Evolutionary conservation across 2,329 filamentous ascomycete species (phyloP).

Genomic region (Neurospora sp.): DNA sequence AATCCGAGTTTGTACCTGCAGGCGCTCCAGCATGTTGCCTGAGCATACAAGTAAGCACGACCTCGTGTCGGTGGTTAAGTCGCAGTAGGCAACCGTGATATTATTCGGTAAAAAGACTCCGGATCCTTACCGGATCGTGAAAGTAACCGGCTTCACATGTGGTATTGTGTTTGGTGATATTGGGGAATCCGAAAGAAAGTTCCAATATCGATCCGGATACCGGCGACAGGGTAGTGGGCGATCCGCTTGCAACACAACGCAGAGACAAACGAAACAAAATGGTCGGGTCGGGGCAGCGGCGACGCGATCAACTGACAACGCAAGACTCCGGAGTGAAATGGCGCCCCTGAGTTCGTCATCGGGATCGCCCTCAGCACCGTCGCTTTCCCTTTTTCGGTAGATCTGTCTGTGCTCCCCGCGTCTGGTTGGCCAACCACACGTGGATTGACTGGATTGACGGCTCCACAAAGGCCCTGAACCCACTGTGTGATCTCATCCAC

Average conservation of each 20-base stretch:
- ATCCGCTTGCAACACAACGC: not conserved
- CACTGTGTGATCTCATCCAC: not conserved
- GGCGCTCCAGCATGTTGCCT: not conserved
- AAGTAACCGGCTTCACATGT: not conserved
- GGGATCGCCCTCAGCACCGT: not conserved
- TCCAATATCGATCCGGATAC: not conserved
- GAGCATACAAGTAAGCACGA: not conserved
- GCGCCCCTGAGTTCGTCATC: not conserved
- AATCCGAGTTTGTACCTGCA: not conserved
- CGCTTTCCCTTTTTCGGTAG: not conserved
- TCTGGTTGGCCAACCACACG: not conserved
- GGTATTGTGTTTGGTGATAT: not conserved
- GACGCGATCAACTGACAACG: not conserved
- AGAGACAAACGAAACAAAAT: not conserved
- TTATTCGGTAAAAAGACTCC: not conserved
- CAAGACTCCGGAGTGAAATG: not conserved
- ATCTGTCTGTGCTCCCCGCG: not conserved
- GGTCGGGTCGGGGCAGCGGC: not conserved
- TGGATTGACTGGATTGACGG: not conserved
- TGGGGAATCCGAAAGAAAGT: not conserved
- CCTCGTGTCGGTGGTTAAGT: not conserved
- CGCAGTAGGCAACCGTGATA: not conserved
- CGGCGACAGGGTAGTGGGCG: not conserved
- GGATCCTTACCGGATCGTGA: not conserved
- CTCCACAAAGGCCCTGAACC: not conserved